Conservation (phyloP, 2,329 filamentous ascomycete genomes). For the Botrytis byssoidea region DNA sequence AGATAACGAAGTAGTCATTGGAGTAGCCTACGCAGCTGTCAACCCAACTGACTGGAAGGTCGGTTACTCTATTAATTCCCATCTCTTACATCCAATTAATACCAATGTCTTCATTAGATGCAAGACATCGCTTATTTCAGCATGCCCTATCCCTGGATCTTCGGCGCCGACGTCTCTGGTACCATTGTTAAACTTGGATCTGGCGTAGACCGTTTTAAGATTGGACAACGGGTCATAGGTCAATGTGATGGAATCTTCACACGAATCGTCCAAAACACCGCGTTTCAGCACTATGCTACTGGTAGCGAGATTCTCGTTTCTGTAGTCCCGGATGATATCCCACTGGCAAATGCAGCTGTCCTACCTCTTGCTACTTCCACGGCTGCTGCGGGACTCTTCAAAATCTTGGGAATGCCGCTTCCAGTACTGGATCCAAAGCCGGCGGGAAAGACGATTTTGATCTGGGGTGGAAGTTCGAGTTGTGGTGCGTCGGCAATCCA, state of each 20-base stretch:
- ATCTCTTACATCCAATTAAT: slow-evolving; percentile 33
- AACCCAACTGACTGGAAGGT: slow-evolving; percentile 43
- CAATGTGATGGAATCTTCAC: slow-evolving; percentile 32
- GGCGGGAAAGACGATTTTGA: slow-evolving; percentile 28
- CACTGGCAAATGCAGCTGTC: slow-evolving; percentile 39
- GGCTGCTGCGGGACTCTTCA: slow-evolving; percentile 39
- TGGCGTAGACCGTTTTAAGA: slow-evolving; percentile 45
- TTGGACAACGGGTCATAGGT: slow-evolving; percentile 33
- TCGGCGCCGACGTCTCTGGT: slow-evolving; percentile 36
- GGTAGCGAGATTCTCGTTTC: slow-evolving; percentile 32
- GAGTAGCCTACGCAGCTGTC: slow-evolving; percentile 41
- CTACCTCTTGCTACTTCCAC: slow-evolving; percentile 41
- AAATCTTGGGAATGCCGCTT: slow-evolving; percentile 23
- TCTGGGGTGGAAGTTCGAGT: slow-evolving; percentile 33
- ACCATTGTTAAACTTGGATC: slow-evolving; percentile 42
- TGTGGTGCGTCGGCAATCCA: slow-evolving; percentile 30
- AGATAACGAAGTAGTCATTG: slow-evolving; percentile 40
- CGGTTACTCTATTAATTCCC: slow-evolving; percentile 30
- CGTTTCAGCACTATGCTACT: slow-evolving; percentile 39
- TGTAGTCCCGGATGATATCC: slow-evolving; percentile 34
- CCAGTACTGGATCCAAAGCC: slow-evolving; percentile 23
- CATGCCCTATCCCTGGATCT: slow-evolving; percentile 29
- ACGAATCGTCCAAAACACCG: slow-evolving; percentile 32
- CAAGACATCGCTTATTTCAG: slow-evolving; percentile 25
- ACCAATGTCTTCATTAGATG: slow-evolving; percentile 19